Percentiles rank a stretch among this genome's conserved stretches.
These are phyloP conservation scores for Cylindrotheca closterium DNA, from an alignment of 108 stramenopile genomes.

Conservation along the genomic window DNA sequence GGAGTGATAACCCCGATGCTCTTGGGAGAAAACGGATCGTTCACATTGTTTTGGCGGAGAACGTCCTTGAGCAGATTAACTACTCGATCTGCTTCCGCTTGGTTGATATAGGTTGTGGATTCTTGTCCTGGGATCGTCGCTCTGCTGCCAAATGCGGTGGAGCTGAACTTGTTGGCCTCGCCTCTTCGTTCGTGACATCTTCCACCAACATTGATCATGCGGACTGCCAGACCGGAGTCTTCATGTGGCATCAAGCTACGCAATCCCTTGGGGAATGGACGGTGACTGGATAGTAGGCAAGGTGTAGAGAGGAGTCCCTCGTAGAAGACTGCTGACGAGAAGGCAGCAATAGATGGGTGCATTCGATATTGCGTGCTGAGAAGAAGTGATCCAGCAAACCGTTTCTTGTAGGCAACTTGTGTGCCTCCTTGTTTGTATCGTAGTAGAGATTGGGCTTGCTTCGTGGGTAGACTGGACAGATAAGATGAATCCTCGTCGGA, in stretches of 20 bases:
- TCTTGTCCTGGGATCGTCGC: slow-evolving; percentile 15
- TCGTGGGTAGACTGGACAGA: slow-evolving; percentile 60
- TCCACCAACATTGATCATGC: slow-evolving; percentile 72
- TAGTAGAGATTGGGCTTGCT: slow-evolving; percentile 62
- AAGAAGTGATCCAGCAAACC: slow-evolving; percentile 81
- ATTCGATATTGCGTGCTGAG: slow-evolving; percentile 94
- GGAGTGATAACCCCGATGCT: slow-evolving; percentile 94
- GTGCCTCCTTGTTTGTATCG: slow-evolving; percentile 11
- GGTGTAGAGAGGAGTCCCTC: slow-evolving; percentile 75
- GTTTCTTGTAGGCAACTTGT: slow-evolving; percentile 64
- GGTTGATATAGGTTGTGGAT: slow-evolving; percentile 64
- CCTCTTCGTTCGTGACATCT: slow-evolving; percentile 65
- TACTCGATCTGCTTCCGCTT: slow-evolving; percentile 63
- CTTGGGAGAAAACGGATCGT: slow-evolving; percentile 23
- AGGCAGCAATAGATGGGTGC: slow-evolving; percentile 95
- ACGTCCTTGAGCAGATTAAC: slow-evolving; percentile 51
- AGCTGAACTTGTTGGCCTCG: slow-evolving; percentile 30
- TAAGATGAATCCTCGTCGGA: slow-evolving; percentile 53
- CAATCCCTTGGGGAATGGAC: slow-evolving; percentile 53
- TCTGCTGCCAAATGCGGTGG: slow-evolving; percentile 19
- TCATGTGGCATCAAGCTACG: slow-evolving; percentile 36
- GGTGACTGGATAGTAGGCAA: slow-evolving; percentile 34
- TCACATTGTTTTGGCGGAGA: slow-evolving; percentile 28
- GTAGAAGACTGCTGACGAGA: slow-evolving; percentile 88
- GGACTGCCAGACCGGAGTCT: slow-evolving; percentile 36